These are phyloP conservation scores for Pythium dissimile DNA, from an alignment of 352 stramenopile genomes.

Conservation along the genomic window DNA sequence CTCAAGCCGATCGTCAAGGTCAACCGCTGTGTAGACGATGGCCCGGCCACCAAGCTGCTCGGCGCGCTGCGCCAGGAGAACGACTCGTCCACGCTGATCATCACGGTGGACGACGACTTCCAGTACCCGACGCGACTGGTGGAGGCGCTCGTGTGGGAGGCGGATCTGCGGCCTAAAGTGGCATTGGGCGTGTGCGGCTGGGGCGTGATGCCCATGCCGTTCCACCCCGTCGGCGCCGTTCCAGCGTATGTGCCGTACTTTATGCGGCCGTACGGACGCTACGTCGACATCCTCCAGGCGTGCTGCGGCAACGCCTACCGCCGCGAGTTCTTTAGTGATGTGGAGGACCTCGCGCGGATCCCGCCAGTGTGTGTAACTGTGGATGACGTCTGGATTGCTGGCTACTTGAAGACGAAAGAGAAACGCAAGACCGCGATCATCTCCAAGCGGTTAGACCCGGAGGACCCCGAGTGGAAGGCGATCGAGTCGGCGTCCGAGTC, in stretches of 20 bases:
- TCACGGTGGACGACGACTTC: slow-evolving; percentile 84
- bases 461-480: slow-evolving; percentile 65
- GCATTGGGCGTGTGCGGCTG: slow-evolving; percentile 73
- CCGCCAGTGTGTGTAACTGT: slow-evolving; percentile 70
- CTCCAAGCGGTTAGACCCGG: slow-evolving; percentile 73
- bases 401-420: slow-evolving; percentile 71
- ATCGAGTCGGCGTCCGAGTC: slow-evolving; percentile 38
- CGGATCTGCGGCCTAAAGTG: slow-evolving; percentile 48
- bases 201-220: slow-evolving; percentile 68
- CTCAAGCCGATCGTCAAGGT: slow-evolving; percentile 53
- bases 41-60: slow-evolving; percentile 74
- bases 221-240: slow-evolving; percentile 69
- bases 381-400: slow-evolving; percentile 81
- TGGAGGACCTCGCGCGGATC: slow-evolving; percentile 66
- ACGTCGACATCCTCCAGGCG: slow-evolving; percentile 63
- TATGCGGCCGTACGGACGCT: slow-evolving; percentile 64
- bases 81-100: slow-evolving; percentile 62
- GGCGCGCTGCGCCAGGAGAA: slow-evolving; percentile 57
- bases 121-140: slow-evolving; percentile 64
- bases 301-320: slow-evolving; percentile 72
- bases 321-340: slow-evolving; percentile 67
- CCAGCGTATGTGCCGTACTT: slow-evolving; percentile 82
- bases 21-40: slow-evolving; percentile 77
- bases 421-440: slow-evolving; percentile 55
- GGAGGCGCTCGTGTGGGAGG: slow-evolving; percentile 67